A percentile compares a stretch with the other conserved stretches of the same genome.
Conservation (phyloP, 768 basidiomycete species). For the Porphyrellus cyaneotinctus region DNA sequence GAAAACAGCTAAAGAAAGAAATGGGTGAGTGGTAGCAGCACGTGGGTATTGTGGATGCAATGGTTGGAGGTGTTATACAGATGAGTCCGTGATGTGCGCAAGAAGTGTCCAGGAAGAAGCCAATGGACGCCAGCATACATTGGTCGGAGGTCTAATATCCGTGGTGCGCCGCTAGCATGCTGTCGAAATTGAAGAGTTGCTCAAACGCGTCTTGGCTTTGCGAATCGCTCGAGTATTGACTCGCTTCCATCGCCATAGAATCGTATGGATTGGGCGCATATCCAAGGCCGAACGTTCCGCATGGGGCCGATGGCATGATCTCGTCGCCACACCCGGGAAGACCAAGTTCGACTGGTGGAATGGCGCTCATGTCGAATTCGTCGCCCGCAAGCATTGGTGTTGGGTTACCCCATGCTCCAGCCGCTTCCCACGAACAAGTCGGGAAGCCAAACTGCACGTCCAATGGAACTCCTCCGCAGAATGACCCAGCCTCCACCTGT, state of each 20-base stretch:
- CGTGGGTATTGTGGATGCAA: slow-evolving; percentile 29
- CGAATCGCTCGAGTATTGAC: slow-evolving; percentile 29
- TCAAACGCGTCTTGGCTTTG: slow-evolving; percentile 35
- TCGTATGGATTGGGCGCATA: slow-evolving; percentile 26
- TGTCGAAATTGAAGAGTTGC: slow-evolving; percentile 35
- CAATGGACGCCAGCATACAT: slow-evolving; percentile 37
- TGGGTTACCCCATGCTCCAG: slow-evolving; percentile 34
- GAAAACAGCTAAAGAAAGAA: neutral
- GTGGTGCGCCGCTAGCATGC: slow-evolving; percentile 31
- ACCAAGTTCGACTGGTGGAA: slow-evolving; percentile 62
- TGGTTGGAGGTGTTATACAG: slow-evolving; percentile 30
- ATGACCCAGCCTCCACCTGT: slow-evolving; percentile 11
- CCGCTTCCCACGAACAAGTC: slow-evolving; percentile 31
- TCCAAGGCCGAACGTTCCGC: slow-evolving; percentile 17
- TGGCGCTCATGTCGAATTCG: slow-evolving; percentile 64
- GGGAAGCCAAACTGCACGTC: slow-evolving; percentile 30
- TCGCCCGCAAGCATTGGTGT: slow-evolving; percentile 44
- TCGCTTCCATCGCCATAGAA: slow-evolving; percentile 25
- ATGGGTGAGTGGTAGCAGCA: slow-evolving; percentile 28
- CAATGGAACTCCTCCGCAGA: slow-evolving; percentile 18
- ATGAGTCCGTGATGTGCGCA: slow-evolving; percentile 25
- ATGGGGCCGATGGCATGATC: slow-evolving; percentile 7
- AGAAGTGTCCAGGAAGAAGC: slow-evolving; percentile 24
- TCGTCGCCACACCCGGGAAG: slow-evolving; percentile 42
- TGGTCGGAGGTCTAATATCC: slow-evolving; percentile 31